Evolutionary conservation across 768 basidiomycete genomes (phyloP), one percentile per base, ranked within the genome.

Genomic region (Boletus rufocinnamomeus): DNA sequence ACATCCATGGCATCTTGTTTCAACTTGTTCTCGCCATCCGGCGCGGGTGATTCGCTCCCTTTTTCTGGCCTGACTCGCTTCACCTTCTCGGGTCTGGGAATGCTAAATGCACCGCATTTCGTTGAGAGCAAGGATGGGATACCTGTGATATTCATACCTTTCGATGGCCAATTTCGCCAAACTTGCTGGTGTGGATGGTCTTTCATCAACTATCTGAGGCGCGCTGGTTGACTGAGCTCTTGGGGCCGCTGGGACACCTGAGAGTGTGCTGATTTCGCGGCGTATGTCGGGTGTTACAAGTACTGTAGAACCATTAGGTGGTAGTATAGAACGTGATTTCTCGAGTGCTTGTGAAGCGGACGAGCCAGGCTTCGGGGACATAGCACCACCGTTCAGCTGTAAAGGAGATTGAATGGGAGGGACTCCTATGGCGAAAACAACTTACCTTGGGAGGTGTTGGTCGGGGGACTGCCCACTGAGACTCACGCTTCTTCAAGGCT

Each of bases 81-180:
- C 57, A 91, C 87, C 35, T 89, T 88, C 68, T 91, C 88, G n/a
- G 89, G 89, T 48, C 88, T 77, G 25, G 88, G 89, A 47, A 91
- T 81, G 67, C 89, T 91, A 61, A 25, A 45, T 58, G 27, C 10
- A 30, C 55, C 14, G 55, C 37, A 37, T 61, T 66, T 45, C 56
- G 21, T 58, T 28, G 40, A 47, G 30, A 60, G 54, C 27, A 35
- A 49, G 16, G 41, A 10, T 48, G 17, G 23, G 9, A 56, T 30
- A 32, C 34, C 0, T 46, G 34, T 23, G 13, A 52, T 41, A 44
- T 50, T 4, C 72, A 58, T 74, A 89, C 88, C 86, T 88, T 58
- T 89, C 87, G 67, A 89, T 82, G 1, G 86, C 80, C 54, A 83
- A 65, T 67, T 87, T 89, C 3, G 85, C 80, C 7, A 79, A 64